Conservation (phyloP, 805 yeast species). For the Pichia scutulata region DNA sequence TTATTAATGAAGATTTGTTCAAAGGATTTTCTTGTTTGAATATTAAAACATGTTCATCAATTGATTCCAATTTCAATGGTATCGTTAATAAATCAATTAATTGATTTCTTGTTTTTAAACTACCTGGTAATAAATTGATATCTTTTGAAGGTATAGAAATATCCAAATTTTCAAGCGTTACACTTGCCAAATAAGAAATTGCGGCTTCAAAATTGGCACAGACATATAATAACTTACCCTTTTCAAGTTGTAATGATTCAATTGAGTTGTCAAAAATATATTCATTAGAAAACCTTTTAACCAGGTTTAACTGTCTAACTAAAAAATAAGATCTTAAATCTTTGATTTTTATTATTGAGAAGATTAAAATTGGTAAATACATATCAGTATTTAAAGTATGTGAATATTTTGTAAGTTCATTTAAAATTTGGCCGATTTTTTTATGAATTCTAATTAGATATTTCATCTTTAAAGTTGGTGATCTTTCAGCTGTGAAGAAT, state of each 20-base stretch:
- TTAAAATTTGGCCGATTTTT: conserved; percentile 20
- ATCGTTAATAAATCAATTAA: conserved; percentile 9
- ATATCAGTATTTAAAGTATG: conserved; percentile 27
- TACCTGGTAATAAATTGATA: conserved; percentile 5
- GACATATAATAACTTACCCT: conserved; percentile 28
- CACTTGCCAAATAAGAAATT: conserved; percentile 27
- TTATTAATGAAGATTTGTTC: background rate
- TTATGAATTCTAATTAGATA: conserved; percentile 25
- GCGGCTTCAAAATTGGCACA: conserved; percentile 32
- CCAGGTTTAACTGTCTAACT: conserved; percentile 26
- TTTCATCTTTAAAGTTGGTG: conserved; percentile 30
- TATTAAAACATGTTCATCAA: conserved; percentile 20
- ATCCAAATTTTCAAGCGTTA: conserved; percentile 25
- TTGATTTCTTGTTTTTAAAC: background rate
- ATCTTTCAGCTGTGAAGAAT: conserved; percentile 25
- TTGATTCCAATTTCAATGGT: conserved; percentile 22
- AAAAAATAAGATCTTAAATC: conserved; percentile 24
- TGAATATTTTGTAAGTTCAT: conserved; percentile 12
- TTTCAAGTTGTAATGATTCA: conserved; percentile 23
- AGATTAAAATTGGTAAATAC: conserved; percentile 30
- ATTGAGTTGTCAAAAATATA: conserved; percentile 16
- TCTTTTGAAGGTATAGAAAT: conserved; percentile 15
- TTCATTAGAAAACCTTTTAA: conserved; percentile 28
- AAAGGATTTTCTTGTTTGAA: conserved; percentile 12
- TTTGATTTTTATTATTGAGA: conserved; percentile 24